Evolutionary conservation across 768 basidiomycete species (phyloP).

Genomic region (Mycena crocata): DNA sequence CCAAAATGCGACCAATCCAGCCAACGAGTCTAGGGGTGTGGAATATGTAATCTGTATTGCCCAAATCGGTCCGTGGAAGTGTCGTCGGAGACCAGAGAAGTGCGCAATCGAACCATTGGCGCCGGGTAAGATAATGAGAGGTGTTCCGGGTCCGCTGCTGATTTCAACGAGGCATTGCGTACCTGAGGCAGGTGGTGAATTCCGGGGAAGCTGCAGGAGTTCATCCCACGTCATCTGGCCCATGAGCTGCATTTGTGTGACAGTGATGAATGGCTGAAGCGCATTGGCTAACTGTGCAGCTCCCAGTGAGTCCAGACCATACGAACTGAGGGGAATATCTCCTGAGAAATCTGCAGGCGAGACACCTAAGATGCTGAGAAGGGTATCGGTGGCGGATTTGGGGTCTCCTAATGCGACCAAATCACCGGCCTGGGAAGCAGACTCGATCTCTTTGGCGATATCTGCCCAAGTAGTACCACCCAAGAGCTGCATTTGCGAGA

Average conservation of each 20-base stretch:
- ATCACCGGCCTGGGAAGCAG: neutral
- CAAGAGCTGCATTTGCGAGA: slow-evolving; percentile 24
- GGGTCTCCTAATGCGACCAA: neutral
- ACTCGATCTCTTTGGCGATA: slow-evolving; percentile 1
- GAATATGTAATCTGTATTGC: slow-evolving; percentile 19
- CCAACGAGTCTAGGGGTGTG: slow-evolving; percentile 10
- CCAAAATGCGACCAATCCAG: slow-evolving; percentile 14
- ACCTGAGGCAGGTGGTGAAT: neutral
- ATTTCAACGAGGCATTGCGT: slow-evolving; percentile 14
- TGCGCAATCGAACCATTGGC: slow-evolving; percentile 7
- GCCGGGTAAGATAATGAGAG: slow-evolving; percentile 17
- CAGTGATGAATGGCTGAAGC: slow-evolving; percentile 36
- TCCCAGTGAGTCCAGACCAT: slow-evolving; percentile 48
- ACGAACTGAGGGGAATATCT: slow-evolving; percentile 46
- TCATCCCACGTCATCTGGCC: slow-evolving; percentile 41
- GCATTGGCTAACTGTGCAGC: slow-evolving; percentile 43
- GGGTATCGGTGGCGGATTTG: slow-evolving; percentile 14
- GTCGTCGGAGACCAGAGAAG: slow-evolving; percentile 9
- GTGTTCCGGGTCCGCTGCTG: slow-evolving; percentile 9
- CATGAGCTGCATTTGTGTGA: slow-evolving; percentile 45
- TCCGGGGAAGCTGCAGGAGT: slow-evolving; percentile 23
- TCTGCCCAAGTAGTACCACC: slow-evolving; percentile 22
- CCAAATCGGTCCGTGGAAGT: slow-evolving; percentile 12
- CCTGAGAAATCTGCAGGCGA: slow-evolving; percentile 40
- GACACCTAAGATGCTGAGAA: slow-evolving; percentile 39